Base-by-base conservation (phyloP, 805 yeast species). In the Danielia reshetovae region DNA sequence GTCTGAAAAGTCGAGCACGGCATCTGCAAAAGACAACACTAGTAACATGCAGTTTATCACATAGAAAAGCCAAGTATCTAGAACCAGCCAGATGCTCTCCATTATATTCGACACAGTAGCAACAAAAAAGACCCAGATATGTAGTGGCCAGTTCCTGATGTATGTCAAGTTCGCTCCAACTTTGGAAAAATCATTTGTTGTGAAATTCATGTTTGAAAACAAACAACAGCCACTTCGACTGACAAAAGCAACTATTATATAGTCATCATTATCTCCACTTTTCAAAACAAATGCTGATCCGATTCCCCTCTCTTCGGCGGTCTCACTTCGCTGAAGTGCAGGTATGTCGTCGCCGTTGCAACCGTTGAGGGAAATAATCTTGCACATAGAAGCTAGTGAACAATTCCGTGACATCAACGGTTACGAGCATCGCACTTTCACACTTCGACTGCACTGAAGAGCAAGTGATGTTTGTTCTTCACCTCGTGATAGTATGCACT, bases 391-490 rank as follows among this genome's bases (percentile, higher is more conserved):
- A 9, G 22, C 22, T 7, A 9, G 22, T 7, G 22, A 19, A 19
- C 22, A 19, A n/a, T n/a, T n/a, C n/a, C n/a, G n/a, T n/a, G n/a
- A n/a, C n/a, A n/a, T n/a, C n/a, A n/a, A n/a, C n/a, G n/a, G n/a
- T n/a, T n/a, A n/a, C n/a, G n/a, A n/a, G n/a, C n/a, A n/a, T n/a
- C n/a, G n/a, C n/a, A n/a, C n/a, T n/a, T n/a, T 29, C 18, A 30
- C 16, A 18, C 14, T 16, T 30, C 33, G 7, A 30, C 29, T 12
- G 46, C 45, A 23, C 42, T 39, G 29, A 46, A 46, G 5, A 46
- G 43, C 24, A 46, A 34, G 11, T 45, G 47, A 17, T 46, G 51
- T 27, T 45, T 39, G 22, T 32, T 46, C 25, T 43, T 38, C 9
- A 46, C 29, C 32, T 45, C 51, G 18, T 42, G 38, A 30, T 45